These are phyloP conservation scores for Tulasnella calospora DNA, from an alignment of 768 basidiomycete genomes.

Conservation along the genomic window DNA sequence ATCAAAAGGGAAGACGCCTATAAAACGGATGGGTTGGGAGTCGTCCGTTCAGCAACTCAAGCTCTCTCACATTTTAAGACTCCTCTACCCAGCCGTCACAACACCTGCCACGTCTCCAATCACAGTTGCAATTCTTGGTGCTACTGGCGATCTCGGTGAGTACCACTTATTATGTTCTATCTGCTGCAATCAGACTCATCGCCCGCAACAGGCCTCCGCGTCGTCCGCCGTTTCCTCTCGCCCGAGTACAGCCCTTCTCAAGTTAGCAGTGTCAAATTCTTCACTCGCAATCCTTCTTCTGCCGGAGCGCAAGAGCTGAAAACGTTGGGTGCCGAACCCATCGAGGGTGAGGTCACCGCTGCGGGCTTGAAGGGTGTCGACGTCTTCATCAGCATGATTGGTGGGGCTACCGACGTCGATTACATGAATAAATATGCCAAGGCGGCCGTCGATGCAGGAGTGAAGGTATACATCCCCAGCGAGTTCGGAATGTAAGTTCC, in stretches of 20 bases:
- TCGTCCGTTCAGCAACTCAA: neutral
- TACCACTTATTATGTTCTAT: neutral
- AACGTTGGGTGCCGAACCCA: neutral
- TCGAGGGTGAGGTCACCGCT: neutral
- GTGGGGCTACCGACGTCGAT: neutral
- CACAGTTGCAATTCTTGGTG: neutral
- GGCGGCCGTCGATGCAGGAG: conserved; percentile 25
- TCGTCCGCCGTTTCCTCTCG: neutral
- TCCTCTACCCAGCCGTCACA: neutral
- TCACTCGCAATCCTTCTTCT: neutral
- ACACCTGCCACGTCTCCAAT: neutral
- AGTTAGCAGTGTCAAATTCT: neutral
- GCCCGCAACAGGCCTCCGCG: neutral
- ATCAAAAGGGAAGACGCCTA: neutral
- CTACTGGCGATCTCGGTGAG: neutral
- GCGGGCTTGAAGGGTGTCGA: neutral
- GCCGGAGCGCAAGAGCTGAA: neutral
- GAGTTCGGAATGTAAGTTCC: conserved; percentile 11
- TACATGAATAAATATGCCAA: conserved; percentile 2
- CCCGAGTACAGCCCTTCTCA: neutral
- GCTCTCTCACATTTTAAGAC: neutral
- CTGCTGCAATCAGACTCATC: neutral
- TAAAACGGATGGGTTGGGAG: neutral
- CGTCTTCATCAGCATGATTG: neutral
- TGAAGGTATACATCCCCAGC: conserved; percentile 9